Evolutionary conservation across 75 land plant species (phyloP).

Genomic region (Cupressus sempervirens): DNA sequence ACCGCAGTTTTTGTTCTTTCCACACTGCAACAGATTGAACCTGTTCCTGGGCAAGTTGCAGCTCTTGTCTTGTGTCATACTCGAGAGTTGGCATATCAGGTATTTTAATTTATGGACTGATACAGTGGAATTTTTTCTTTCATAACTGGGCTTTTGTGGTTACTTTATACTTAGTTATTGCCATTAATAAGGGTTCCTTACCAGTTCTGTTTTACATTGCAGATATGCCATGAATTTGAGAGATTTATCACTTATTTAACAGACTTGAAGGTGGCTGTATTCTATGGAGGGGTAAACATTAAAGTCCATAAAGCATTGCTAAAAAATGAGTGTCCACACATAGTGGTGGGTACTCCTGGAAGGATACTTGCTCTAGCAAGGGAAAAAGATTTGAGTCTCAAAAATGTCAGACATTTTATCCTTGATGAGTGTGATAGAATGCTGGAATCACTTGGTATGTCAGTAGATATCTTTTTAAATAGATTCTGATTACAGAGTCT

Average conservation of each 20-base stretch:
- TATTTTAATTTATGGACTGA: slow-evolving; percentile 11
- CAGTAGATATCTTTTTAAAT: background rate
- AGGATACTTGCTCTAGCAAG: slow-evolving; percentile 81
- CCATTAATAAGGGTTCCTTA: background rate
- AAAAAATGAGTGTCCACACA: slow-evolving; percentile 97
- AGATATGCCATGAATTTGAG: slow-evolving; percentile 99
- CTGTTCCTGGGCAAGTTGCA: slow-evolving; percentile 72
- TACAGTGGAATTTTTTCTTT: background rate
- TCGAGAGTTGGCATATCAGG: slow-evolving; percentile 97
- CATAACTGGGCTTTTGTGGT: background rate
- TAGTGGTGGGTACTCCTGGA: slow-evolving; percentile 98
- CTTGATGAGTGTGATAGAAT: slow-evolving; percentile 99
- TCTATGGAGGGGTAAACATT: slow-evolving; percentile 95
- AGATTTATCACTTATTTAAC: slow-evolving; percentile 90
- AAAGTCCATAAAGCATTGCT: slow-evolving; percentile 83
- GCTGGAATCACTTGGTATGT: slow-evolving; percentile 96
- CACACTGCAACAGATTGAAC: slow-evolving; percentile 86
- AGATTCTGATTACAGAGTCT: background rate
- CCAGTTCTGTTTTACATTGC: slow-evolving; percentile 2
- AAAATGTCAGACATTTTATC: slow-evolving; percentile 97
- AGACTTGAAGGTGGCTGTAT: slow-evolving; percentile 92
- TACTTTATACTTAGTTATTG: background rate
- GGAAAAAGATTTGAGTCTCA: slow-evolving; percentile 83
- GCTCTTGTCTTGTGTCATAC: slow-evolving; percentile 94
- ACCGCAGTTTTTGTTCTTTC: slow-evolving; percentile 99